Conservation (phyloP, 768 basidiomycete genomes). For the Boletus rubroflammeus region DNA sequence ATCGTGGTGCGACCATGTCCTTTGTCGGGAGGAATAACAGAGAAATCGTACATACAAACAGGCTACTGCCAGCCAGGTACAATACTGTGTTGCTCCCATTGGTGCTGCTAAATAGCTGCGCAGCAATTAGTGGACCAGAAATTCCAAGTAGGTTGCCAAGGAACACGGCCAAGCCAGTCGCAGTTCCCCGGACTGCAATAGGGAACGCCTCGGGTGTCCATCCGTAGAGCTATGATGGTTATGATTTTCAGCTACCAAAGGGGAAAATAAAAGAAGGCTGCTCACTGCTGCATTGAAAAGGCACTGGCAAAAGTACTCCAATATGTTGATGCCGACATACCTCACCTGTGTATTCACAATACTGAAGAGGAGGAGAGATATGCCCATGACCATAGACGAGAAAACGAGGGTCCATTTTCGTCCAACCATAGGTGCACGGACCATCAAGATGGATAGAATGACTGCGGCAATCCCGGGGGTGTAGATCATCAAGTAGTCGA, state of each 20-base stretch:
- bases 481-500: slow-evolving; percentile 10
- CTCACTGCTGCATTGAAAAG: slow-evolving; percentile 11
- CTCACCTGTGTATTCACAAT: slow-evolving; percentile 12
- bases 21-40: slow-evolving; percentile 6
- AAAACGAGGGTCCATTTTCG: slow-evolving; percentile 17
- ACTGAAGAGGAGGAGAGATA: slow-evolving; percentile 9
- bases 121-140: not conserved
- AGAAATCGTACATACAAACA: slow-evolving; percentile 9
- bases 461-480: slow-evolving; percentile 4
- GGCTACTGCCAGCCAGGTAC: slow-evolving; percentile 11
- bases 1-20: slow-evolving; percentile 14
- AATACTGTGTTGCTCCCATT: slow-evolving; percentile 6
- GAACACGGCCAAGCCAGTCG: slow-evolving; percentile 3
- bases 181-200: slow-evolving; percentile 12
- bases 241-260: not conserved
- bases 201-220: slow-evolving; percentile 20
- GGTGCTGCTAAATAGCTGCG: not conserved
- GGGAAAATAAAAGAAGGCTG: not conserved
- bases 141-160: slow-evolving; percentile 4
- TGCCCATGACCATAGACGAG: slow-evolving; percentile 6
- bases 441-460: slow-evolving; percentile 5
- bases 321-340: slow-evolving; percentile 6
- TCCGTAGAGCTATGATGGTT: slow-evolving; percentile 7
- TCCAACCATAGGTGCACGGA: slow-evolving; percentile 13
- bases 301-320: slow-evolving; percentile 9